phyloP scores from a whole-genome alignment of 352 stramenopile genomes.

The Phytopythium montanum region DNA sequence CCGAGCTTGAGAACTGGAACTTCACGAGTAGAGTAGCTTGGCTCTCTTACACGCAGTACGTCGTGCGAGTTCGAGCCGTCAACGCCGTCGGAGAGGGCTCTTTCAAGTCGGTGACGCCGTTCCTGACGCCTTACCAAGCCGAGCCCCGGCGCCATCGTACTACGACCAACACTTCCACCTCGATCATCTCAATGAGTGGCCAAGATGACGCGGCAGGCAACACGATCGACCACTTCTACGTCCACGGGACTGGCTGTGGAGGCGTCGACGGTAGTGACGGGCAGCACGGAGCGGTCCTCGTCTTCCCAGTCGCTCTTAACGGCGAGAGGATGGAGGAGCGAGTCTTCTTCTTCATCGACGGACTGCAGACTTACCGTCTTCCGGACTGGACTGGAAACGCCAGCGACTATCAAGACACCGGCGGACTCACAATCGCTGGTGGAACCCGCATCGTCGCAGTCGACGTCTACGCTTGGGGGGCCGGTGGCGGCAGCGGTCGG shows the following conservation, averaged over 20 bases:
- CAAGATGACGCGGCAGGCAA: constrained; percentile 34
- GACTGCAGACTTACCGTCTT: constrained; percentile 24
- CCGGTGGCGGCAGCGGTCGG: constrained; percentile 54
- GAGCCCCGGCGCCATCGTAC: too few species aligned
- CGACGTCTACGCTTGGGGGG: constrained; percentile 76
- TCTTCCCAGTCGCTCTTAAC: constrained; percentile 52
- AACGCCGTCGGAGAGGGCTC: constrained; percentile 20
- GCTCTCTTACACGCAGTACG: constrained; percentile 35
- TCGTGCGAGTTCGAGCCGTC: constrained; percentile 33
- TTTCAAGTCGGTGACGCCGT: constrained; percentile 23
- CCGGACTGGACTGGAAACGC: constrained; percentile 1
- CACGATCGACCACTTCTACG: constrained; percentile 50
- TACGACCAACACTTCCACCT: not conserved
- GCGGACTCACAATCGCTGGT: not conserved
- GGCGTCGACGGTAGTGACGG: constrained; percentile 34
- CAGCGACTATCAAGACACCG: not conserved
- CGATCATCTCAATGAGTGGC: constrained; percentile 16
- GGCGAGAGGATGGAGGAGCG: constrained; percentile 39
- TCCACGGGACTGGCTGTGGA: constrained; percentile 47
- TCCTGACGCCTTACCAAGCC: constrained; percentile 35
- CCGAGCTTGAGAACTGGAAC: not conserved
- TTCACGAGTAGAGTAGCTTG: constrained; percentile 9
- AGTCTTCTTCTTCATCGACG: constrained; percentile 38
- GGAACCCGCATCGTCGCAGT: constrained; percentile 49
- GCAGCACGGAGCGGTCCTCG: constrained; percentile 42